A percentile compares a stretch with the other conserved stretches of the same genome.
Conservation (phyloP, 2,329 filamentous ascomycete genomes). For the Phyllosticta ampelicida region DNA sequence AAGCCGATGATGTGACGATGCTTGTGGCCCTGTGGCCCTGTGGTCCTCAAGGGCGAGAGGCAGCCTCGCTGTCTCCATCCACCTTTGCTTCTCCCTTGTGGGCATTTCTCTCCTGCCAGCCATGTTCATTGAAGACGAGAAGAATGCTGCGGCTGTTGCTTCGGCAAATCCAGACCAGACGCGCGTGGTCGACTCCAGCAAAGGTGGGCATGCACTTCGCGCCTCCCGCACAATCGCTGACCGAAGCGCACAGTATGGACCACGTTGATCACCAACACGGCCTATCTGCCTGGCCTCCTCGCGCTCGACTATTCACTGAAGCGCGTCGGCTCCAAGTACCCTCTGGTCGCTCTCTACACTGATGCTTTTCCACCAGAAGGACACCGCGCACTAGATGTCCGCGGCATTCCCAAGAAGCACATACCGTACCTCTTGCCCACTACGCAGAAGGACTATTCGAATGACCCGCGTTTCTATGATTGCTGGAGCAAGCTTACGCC, state of each 20-base stretch:
- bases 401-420: slow-evolving; percentile 57
- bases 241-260: slow-evolving; percentile 58
- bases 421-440: slow-evolving; percentile 65
- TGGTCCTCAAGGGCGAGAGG: neutral
- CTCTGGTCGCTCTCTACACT: slow-evolving; percentile 74
- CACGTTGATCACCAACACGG: slow-evolving; percentile 72
- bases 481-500: slow-evolving; percentile 81
- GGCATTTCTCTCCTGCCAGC: neutral
- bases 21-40: too few relatives aligned
- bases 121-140: slow-evolving; percentile 1
- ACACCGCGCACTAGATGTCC: slow-evolving; percentile 55
- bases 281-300: slow-evolving; percentile 71
- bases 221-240: slow-evolving; percentile 1
- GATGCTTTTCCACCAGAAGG: slow-evolving; percentile 60
- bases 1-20: neutral
- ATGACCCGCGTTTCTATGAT: slow-evolving; percentile 78
- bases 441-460: slow-evolving; percentile 53
- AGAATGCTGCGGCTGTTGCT: neutral
- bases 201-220: slow-evolving; percentile 17
- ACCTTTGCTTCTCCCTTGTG: neutral
- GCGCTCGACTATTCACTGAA: slow-evolving; percentile 71
- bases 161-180: slow-evolving; percentile 16
- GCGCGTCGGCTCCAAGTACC: slow-evolving; percentile 55
- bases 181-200: slow-evolving; percentile 25
- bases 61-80: neutral